A percentile compares a stretch with the other conserved stretches of the same genome.
These are phyloP conservation scores for Aspergillus incahuasiensis DNA, from an alignment of 495 filamentous ascomycete genomes.

Conservation along the genomic window DNA sequence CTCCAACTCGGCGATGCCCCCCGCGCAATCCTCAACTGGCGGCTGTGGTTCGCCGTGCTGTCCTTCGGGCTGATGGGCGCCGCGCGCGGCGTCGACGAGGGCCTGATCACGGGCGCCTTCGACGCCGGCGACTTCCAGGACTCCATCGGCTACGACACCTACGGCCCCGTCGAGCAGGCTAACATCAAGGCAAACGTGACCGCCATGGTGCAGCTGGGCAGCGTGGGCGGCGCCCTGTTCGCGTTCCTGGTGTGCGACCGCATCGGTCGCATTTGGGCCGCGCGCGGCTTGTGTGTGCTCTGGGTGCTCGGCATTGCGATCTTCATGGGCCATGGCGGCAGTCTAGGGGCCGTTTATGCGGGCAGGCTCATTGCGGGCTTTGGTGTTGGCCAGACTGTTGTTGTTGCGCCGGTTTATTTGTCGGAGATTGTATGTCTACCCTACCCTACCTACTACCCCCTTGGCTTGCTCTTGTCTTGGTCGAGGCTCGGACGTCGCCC, in stretches of 20 bases:
- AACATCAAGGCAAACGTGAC: slow-evolving; percentile 68
- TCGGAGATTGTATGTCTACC: slow-evolving; percentile 40
- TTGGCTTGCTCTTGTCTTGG: slow-evolving; percentile 1
- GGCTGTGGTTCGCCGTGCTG: slow-evolving; percentile 60
- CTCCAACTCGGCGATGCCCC: slow-evolving; percentile 50
- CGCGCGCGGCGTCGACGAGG: slow-evolving; percentile 63
- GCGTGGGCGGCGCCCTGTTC: slow-evolving; percentile 59
- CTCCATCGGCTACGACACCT: slow-evolving; percentile 53
- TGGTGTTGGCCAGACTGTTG: slow-evolving; percentile 63
- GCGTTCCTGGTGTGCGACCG: slow-evolving; percentile 65
- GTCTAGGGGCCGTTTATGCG: slow-evolving; percentile 58
- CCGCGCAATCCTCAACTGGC: slow-evolving; percentile 58
- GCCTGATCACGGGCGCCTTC: slow-evolving; percentile 63
- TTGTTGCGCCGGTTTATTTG: slow-evolving; percentile 54
- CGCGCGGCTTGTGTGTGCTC: slow-evolving; percentile 57
- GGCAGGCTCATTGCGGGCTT: slow-evolving; percentile 65
- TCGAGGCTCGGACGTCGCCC: no score
- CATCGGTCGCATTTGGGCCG: slow-evolving; percentile 66
- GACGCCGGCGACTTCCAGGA: slow-evolving; percentile 58
- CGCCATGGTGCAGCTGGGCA: slow-evolving; percentile 68
- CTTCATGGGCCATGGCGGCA: slow-evolving; percentile 61
- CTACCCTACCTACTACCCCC: no score
- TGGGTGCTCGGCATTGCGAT: slow-evolving; percentile 67
- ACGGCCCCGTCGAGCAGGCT: slow-evolving; percentile 46
- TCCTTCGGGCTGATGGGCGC: slow-evolving; percentile 68